Conservation (phyloP, 2,329 filamentous ascomycete genomes). For the Trichophyton mentagrophytes region DNA sequence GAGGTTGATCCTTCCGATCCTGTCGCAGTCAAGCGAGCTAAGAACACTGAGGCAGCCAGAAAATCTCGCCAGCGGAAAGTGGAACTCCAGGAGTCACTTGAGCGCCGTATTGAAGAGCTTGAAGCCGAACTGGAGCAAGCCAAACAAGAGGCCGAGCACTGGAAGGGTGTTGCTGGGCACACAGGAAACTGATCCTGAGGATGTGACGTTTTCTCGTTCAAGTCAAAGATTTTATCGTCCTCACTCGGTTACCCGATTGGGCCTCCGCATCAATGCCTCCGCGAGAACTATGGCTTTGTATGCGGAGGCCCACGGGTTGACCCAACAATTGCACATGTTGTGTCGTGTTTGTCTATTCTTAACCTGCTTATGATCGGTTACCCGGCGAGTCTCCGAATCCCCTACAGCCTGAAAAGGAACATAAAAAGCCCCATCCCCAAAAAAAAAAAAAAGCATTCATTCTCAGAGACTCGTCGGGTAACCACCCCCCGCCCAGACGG, state of each 20-base stretch:
- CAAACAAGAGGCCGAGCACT: slow-evolving; percentile 27
- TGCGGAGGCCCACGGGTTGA: neutral
- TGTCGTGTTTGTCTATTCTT: neutral
- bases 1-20: slow-evolving; percentile 61
- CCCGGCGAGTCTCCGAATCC: neutral
- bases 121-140: slow-evolving; percentile 35
- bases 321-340: neutral
- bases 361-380: neutral
- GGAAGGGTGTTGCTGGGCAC: slow-evolving; percentile 24
- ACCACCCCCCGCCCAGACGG: neutral
- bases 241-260: slow-evolving; percentile 8
- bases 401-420: neutral
- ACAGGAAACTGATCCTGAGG: slow-evolving; percentile 8
- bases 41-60: slow-evolving; percentile 84
- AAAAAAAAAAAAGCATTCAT: neutral
- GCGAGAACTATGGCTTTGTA: neutral
- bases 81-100: slow-evolving; percentile 59
- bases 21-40: slow-evolving; percentile 79
- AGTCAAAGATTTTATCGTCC: slow-evolving; percentile 6
- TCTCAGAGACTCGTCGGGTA: neutral
- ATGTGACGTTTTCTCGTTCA: slow-evolving; percentile 7
- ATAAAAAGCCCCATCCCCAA: neutral
- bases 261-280: neutral
- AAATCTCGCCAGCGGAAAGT: slow-evolving; percentile 85
- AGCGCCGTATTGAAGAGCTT: slow-evolving; percentile 58